phyloP scores from a whole-genome alignment of 2,329 filamentous ascomycete genomes.

The Arthrinium phaeospermum region DNA sequence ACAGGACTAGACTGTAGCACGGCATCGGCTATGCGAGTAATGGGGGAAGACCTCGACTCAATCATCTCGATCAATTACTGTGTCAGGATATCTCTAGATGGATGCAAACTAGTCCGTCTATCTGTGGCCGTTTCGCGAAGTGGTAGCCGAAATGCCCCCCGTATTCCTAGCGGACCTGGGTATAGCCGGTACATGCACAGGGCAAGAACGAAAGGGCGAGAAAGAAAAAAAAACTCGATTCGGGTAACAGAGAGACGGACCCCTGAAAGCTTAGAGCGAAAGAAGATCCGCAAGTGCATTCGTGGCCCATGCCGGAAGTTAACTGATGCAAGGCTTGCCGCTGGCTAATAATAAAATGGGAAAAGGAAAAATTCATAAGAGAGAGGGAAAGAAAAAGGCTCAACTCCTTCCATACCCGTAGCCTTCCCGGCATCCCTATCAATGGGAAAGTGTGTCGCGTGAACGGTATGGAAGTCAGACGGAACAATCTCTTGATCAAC shows the following conservation, averaged over 20 bases:
- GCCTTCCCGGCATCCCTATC: background rate
- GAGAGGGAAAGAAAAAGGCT: background rate
- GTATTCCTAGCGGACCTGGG: background rate
- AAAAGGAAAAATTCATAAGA: background rate
- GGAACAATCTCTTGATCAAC: constrained; percentile 6
- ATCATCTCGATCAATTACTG: constrained; percentile 13
- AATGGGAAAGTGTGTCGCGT: constrained; percentile 10
- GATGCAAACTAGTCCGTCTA: background rate
- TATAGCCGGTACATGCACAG: constrained; percentile 2
- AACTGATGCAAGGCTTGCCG: constrained; percentile 14
- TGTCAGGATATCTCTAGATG: constrained; percentile 4
- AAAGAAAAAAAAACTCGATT: constrained; percentile 11
- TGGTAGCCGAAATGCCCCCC: constrained; percentile 4
- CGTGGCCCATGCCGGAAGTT: constrained; percentile 14
- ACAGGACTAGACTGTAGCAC: constrained; percentile 8
- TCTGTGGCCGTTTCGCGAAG: background rate
- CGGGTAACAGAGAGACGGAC: constrained; percentile 13
- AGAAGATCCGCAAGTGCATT: constrained; percentile 14
- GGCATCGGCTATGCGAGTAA: constrained; percentile 3
- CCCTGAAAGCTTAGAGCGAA: constrained; percentile 11
- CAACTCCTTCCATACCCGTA: background rate
- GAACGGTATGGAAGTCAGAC: background rate
- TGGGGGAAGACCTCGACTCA: background rate
- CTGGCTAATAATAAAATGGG: background rate
- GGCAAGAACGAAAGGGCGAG: background rate